phyloP scores from a whole-genome alignment of 2,329 filamentous ascomycete species.

The Ceratocystis diversiconidia region DNA sequence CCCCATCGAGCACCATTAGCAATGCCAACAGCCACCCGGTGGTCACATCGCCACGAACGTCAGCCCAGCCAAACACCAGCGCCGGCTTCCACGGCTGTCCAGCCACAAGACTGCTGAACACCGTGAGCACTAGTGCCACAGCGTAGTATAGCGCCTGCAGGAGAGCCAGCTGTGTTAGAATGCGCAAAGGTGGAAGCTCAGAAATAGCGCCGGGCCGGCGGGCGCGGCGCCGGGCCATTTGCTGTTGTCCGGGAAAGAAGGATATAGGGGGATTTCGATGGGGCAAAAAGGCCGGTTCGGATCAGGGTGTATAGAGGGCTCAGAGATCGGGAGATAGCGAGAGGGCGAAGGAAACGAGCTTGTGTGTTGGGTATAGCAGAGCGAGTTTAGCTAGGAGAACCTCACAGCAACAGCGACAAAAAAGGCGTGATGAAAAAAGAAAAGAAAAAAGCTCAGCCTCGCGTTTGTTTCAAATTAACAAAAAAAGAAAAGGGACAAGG shows the following conservation, averaged over 20 bases:
- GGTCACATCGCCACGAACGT: conserved; percentile 47
- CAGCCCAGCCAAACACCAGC: conserved; percentile 43
- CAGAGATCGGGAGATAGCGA: background rate
- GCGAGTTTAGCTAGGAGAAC: too few species aligned
- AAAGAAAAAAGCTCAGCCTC: too few species aligned
- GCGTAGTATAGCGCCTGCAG: conserved; percentile 44
- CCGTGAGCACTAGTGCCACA: conserved; percentile 36
- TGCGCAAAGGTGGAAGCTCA: conserved; percentile 46
- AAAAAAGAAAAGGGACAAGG: too few species aligned
- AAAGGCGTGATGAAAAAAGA: too few species aligned
- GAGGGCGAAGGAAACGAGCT: background rate
- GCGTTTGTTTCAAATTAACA: too few species aligned
- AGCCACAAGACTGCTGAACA: conserved; percentile 46
- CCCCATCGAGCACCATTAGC: conserved; percentile 43
- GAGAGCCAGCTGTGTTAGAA: conserved; percentile 43
- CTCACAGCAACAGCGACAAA: too few species aligned
- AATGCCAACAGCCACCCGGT: conserved; percentile 47
- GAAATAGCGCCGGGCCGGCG: conserved; percentile 45
- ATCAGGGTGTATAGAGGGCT: background rate
- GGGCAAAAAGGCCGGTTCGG: background rate
- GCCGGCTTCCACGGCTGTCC: conserved; percentile 39
- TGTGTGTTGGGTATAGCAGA: too few species aligned
- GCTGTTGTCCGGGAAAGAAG: conserved; percentile 2
- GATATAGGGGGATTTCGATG: background rate
- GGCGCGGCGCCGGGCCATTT: conserved; percentile 43